Percentiles rank a stretch among this genome's conserved stretches.
These are phyloP conservation scores for Dendrocalamus latiflorus DNA, from an alignment of 202 grass and related monocot species.

Conservation along the genomic window DNA sequence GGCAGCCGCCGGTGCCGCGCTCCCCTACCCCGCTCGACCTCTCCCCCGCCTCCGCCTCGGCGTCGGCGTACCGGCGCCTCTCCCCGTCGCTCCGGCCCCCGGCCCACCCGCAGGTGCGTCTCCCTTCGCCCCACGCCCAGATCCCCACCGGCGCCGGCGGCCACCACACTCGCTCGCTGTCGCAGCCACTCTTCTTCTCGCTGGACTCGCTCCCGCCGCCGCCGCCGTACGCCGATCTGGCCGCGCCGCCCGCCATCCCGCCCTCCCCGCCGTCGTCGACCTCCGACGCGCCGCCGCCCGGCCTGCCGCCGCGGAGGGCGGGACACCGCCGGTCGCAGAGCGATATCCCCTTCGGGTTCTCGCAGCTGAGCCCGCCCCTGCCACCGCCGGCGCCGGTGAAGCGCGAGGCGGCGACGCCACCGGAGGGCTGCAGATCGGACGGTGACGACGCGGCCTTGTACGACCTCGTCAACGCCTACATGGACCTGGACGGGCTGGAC, in stretches of 20 bases:
- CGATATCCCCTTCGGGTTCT: constrained; percentile 62
- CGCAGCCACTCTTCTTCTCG: constrained; percentile 76
- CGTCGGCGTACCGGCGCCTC: constrained; percentile 27
- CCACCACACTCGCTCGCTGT: constrained; percentile 67
- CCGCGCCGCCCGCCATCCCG: constrained; percentile 25
- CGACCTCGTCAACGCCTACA: constrained; percentile 84
- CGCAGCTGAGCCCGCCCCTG: constrained; percentile 45
- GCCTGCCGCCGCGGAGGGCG: constrained; percentile 43
- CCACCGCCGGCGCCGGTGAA: constrained; percentile 49
- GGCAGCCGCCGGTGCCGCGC: constrained; percentile 35
- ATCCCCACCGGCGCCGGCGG: constrained; percentile 27
- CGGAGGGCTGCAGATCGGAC: constrained; percentile 39
- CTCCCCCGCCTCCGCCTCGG: background rate
- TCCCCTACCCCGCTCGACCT: constrained; percentile 50
- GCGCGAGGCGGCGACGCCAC: constrained; percentile 31
- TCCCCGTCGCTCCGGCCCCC: constrained; percentile 48
- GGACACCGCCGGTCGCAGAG: constrained; percentile 71
- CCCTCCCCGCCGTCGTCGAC: constrained; percentile 37
- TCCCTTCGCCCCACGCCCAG: constrained; percentile 47
- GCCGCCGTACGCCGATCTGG: constrained; percentile 51
- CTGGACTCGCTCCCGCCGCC: constrained; percentile 69
- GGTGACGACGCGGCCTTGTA: constrained; percentile 46
- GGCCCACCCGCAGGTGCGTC: constrained; percentile 47
- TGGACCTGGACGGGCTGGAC: constrained; percentile 83
- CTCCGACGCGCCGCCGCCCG: constrained; percentile 28